Base-by-base conservation (phyloP, 2,329 filamentous ascomycete genomes). In the Botryotinia convoluta region DNA sequence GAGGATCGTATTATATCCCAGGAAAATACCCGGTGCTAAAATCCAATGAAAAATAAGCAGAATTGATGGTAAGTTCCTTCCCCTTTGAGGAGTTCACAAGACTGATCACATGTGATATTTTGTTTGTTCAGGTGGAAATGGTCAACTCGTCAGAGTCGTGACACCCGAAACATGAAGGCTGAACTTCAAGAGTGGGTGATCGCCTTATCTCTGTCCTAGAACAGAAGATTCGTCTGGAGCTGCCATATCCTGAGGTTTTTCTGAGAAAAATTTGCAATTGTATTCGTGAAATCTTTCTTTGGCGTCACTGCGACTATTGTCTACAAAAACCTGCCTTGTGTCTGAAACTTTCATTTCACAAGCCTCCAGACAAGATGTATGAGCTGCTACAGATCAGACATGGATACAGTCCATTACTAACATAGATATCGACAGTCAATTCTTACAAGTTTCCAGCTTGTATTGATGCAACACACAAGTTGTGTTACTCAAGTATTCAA, bases 1-100 rank as follows among this genome's bases (percentile, higher is more conserved):
- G 3, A 20, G 26, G 1, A 51, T 14, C 4, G 12, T 4, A 1
- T 14, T 1, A 3, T 14, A 51, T n/a, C 10, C 1, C 0, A 51
- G 22, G 22, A 51, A 14, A 51, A 0, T 26, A n/a, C 48, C 4
- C 26, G 10, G 4, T 51, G 10, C 26, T 14, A 14, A n/a, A 14
- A 26, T 6, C 4, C 22, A 51, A 12, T 12, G 9, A 3, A 12
- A 2, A 14, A 51, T 1, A 51, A 0, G 0, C 10, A 51, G 22
- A 8, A 45, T 45, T 7, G 44, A 45, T 45, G 44, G 18, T 45
- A 20, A 45, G 5, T 45, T 20, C 44, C 6, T 45, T 20, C 18
- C 18, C 42, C 18, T 7, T 0, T 3, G 18, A 18, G 42, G 16
- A 44, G 16, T 20, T 44, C 3, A 18, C 42, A 20, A 45, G 18